Evolutionary conservation across 2,329 filamentous ascomycete genomes (phyloP).

Genomic region (Hymenoscyphus linearis): DNA sequence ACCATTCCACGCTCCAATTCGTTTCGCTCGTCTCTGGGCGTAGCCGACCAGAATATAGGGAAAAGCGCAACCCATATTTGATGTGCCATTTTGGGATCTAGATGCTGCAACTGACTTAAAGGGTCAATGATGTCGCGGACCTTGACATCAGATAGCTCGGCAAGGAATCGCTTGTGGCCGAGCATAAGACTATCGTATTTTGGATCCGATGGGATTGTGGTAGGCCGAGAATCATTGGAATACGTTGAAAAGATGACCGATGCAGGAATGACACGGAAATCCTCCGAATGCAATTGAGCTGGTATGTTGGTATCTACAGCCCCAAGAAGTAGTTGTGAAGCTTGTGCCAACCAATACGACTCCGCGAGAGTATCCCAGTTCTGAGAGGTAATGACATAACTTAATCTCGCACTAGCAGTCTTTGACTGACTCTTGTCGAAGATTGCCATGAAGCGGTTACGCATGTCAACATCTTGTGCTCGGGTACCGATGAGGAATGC

Average conservation of each 20-base stretch:
- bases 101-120: constrained; percentile 85
- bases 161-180: constrained; percentile 75
- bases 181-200: constrained; percentile 75
- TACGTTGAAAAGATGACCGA: constrained; percentile 71
- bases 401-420: constrained; percentile 80
- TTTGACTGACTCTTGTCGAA: constrained; percentile 95
- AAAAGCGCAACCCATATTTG: constrained; percentile 89
- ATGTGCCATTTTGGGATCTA: constrained; percentile 74
- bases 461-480: constrained; percentile 92
- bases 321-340: constrained; percentile 86
- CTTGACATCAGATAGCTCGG: constrained; percentile 79
- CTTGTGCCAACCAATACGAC: constrained; percentile 95
- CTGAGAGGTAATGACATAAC: constrained; percentile 84
- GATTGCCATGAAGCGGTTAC: constrained; percentile 92
- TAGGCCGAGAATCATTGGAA: constrained; percentile 59
- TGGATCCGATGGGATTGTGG: constrained; percentile 71
- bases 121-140: constrained; percentile 86
- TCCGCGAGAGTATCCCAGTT: constrained; percentile 96
- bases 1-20: constrained; percentile 91
- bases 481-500: constrained; percentile 94
- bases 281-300: constrained; percentile 73
- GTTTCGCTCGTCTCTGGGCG: constrained; percentile 78
- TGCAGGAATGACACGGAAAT: constrained; percentile 73
- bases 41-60: constrained; percentile 87
- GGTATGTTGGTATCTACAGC: constrained; percentile 80